Percentiles rank a stretch among this genome's conserved stretches.
phyloP scores from a whole-genome alignment of 83 land plant species.

The Picea engelmannii region DNA sequence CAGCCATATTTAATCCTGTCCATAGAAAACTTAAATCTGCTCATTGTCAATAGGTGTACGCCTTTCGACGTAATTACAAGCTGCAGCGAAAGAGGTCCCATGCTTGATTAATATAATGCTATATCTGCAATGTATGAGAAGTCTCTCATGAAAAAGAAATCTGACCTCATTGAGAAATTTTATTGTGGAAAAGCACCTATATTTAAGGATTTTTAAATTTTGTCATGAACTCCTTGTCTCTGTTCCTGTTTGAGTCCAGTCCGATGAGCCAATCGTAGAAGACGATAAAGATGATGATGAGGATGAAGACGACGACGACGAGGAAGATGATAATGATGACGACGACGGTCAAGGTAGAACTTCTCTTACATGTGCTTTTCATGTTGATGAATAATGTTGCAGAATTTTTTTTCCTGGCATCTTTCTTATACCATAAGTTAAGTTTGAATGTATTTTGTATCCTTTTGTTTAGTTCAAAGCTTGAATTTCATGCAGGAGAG shows the following conservation, averaged over 20 bases:
- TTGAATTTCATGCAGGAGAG: slow-evolving; percentile 19
- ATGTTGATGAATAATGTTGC: neutral
- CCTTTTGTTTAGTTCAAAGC: neutral
- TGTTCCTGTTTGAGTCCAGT: neutral
- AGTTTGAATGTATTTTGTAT: neutral
- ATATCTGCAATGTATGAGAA: neutral
- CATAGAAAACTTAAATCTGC: no score
- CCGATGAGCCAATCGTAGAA: slow-evolving; percentile 12
- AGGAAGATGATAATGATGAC: slow-evolving; percentile 11
- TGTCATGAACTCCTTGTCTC: neutral
- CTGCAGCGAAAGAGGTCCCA: neutral
- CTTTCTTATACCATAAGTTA: neutral
- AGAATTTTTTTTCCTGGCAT: neutral
- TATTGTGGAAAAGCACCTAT: neutral
- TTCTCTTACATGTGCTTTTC: neutral
- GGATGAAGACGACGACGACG: slow-evolving; percentile 5
- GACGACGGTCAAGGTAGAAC: slow-evolving; percentile 7
- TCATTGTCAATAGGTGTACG: no score
- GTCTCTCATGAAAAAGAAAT: no score
- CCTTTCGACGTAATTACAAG: no score
- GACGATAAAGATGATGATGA: slow-evolving; percentile 11
- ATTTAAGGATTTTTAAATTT: neutral
- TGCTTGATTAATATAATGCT: neutral
- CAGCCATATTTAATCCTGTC: no score
- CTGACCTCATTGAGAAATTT: no score